phyloP scores from a whole-genome alignment of 2,329 filamentous ascomycete species.

The Dactylellina sp. region DNA sequence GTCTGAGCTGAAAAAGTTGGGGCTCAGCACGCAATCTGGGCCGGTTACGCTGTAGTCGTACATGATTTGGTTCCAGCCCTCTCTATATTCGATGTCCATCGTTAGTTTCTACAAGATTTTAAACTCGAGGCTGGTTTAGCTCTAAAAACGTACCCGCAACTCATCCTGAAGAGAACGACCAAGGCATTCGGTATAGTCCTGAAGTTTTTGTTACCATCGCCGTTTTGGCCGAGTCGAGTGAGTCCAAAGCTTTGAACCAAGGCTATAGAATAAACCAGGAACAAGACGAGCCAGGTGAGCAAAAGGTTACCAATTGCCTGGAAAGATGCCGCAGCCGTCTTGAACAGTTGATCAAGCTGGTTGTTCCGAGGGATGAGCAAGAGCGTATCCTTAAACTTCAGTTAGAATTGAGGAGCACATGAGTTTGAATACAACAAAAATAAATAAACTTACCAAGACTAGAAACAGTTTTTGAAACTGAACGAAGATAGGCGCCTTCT shows the following conservation, averaged over 20 bases:
- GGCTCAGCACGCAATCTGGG: constrained; percentile 78
- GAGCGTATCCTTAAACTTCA: constrained; percentile 46
- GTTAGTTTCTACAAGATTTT: constrained; percentile 44
- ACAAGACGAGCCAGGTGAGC: constrained; percentile 97
- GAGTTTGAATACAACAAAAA: background rate
- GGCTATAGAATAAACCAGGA: constrained; percentile 95
- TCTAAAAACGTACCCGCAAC: constrained; percentile 69
- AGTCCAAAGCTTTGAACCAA: constrained; percentile 95
- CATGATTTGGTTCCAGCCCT: constrained; percentile 98
- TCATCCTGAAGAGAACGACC: constrained; percentile 91
- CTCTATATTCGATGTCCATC: constrained; percentile 65
- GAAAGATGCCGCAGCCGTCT: constrained; percentile 94
- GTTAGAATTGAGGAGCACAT: too few species aligned
- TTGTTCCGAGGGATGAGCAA: constrained; percentile 92
- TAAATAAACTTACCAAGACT: constrained; percentile 69
- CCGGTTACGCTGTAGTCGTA: constrained; percentile 87
- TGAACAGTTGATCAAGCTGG: constrained; percentile 96
- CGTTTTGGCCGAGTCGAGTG: constrained; percentile 82
- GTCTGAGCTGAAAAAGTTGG: constrained; percentile 84
- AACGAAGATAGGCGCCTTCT: constrained; percentile 73
- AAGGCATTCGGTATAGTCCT: constrained; percentile 92
- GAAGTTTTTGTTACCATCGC: constrained; percentile 86
- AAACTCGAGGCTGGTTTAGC: too few species aligned
- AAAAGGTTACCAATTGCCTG: constrained; percentile 89
- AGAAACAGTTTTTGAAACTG: constrained; percentile 94